Evolutionary conservation across 1,139 yeast species (phyloP).

Genomic region (Sugiyamaella pinicola): DNA sequence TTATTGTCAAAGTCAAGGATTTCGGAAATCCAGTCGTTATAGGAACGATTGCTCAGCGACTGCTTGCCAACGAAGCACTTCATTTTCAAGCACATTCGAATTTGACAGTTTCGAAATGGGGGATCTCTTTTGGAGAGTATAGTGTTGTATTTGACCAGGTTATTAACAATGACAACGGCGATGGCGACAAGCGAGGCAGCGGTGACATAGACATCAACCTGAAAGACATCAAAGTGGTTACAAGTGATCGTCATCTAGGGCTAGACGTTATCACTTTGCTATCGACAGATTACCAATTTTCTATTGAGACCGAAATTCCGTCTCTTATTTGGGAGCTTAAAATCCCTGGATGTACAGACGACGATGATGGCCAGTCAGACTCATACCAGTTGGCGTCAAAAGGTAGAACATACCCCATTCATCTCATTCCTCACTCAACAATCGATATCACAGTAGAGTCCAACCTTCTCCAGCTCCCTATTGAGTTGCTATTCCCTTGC

Average conservation of each 20-base stretch:
- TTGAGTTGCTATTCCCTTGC: constrained; percentile 28
- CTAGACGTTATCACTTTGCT: constrained; percentile 26
- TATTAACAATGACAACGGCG: constrained; percentile 21
- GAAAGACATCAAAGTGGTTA: constrained; percentile 16
- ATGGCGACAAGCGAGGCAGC: constrained; percentile 18
- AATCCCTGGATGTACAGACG: constrained; percentile 32
- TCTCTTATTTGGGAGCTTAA: constrained; percentile 32
- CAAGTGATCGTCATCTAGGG: constrained; percentile 17
- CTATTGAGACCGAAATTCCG: constrained; percentile 29
- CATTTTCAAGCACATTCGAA: constrained; percentile 28
- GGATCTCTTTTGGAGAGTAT: constrained; percentile 29
- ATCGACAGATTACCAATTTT: constrained; percentile 24
- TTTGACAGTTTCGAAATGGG: constrained; percentile 29
- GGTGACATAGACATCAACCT: constrained; percentile 13
- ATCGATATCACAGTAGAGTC: constrained; percentile 28
- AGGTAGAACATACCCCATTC: constrained; percentile 28
- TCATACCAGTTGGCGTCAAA: constrained; percentile 24
- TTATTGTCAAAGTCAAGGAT: constrained; percentile 31
- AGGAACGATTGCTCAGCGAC: constrained; percentile 28
- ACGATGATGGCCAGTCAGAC: constrained; percentile 10
- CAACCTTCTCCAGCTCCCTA: constrained; percentile 25
- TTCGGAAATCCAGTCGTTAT: constrained; percentile 34
- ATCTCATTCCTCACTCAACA: constrained; percentile 25
- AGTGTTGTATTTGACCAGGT: constrained; percentile 30
- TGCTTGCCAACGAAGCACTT: constrained; percentile 29